A percentile compares a stretch with the other conserved stretches of the same genome.
Conservation (phyloP, 495 filamentous ascomycete genomes). For the Saxophila tyrrhenica region DNA sequence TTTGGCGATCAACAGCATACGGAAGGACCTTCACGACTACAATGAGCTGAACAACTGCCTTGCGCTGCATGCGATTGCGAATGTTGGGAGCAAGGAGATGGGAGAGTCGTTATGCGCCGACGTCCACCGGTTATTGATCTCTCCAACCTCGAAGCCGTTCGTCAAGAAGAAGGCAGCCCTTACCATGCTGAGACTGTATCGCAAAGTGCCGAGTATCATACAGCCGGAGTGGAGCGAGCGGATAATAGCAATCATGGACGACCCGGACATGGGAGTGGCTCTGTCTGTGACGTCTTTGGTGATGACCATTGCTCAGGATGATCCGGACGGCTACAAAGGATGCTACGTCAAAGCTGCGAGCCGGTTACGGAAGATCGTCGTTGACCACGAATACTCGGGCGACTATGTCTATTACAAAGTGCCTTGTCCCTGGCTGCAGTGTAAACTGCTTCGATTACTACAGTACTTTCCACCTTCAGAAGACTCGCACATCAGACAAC, state of each 20-base stretch:
- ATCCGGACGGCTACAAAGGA: slow-evolving; percentile 84
- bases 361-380: slow-evolving; percentile 73
- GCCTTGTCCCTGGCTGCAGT: slow-evolving; percentile 96
- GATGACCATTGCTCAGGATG: slow-evolving; percentile 90
- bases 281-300: slow-evolving; percentile 92
- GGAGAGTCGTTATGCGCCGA: slow-evolving; percentile 87
- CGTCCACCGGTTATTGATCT: slow-evolving; percentile 89
- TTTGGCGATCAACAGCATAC: slow-evolving; percentile 94
- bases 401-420: slow-evolving; percentile 99
- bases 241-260: slow-evolving; percentile 98
- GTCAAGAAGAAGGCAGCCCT: slow-evolving; percentile 99
- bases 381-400: slow-evolving; percentile 73
- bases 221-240: slow-evolving; percentile 94
- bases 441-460: slow-evolving; percentile 79
- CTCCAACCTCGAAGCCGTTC: slow-evolving; percentile 92
- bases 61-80: slow-evolving; percentile 97
- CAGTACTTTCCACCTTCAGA: slow-evolving; percentile 97
- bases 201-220: slow-evolving; percentile 85
- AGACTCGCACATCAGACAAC: slow-evolving; percentile 78
- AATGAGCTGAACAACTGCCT: slow-evolving; percentile 97
- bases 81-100: slow-evolving; percentile 94
- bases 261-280: slow-evolving; percentile 86
- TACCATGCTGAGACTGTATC: slow-evolving; percentile 88
- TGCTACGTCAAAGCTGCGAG: slow-evolving; percentile 88
- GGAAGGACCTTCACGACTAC: slow-evolving; percentile 87